Percentiles rank a stretch among this genome's conserved stretches.
Evolutionary conservation across 352 stramenopile genomes (phyloP).

Genomic region (Phytophthora aleatoria): DNA sequence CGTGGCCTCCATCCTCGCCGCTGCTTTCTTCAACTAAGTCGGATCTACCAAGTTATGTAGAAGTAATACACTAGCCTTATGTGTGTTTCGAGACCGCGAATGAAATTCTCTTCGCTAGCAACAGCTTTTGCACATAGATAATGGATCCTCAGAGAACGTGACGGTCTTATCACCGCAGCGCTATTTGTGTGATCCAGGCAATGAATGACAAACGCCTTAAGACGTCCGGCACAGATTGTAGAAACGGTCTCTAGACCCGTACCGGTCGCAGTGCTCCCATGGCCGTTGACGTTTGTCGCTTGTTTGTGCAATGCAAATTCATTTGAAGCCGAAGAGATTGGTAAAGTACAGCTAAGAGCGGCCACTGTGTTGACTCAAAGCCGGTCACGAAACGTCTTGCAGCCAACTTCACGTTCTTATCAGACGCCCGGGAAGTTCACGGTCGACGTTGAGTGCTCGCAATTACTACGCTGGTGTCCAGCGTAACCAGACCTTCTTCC

Average conservation of each 20-base stretch:
- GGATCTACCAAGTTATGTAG: slow-evolving; percentile 23
- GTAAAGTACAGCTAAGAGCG: background rate
- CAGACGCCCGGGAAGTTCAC: background rate
- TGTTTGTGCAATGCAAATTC: background rate
- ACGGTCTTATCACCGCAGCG: background rate
- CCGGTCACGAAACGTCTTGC: background rate
- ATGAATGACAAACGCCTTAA: background rate
- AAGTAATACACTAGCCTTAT: slow-evolving; percentile 32
- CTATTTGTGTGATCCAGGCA: background rate
- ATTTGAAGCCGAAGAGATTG: background rate
- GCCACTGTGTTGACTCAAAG: background rate
- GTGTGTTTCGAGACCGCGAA: slow-evolving; percentile 21
- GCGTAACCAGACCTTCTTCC: slow-evolving; percentile 15
- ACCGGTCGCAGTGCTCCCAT: background rate
- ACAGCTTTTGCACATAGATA: background rate
- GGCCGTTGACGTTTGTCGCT: slow-evolving; percentile 1
- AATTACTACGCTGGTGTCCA: slow-evolving; percentile 16
- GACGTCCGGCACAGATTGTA: background rate
- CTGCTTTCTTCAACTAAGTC: slow-evolving; percentile 40
- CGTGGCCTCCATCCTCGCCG: slow-evolving; percentile 33
- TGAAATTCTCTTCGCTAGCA: background rate
- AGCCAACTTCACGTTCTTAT: background rate
- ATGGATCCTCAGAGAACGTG: background rate
- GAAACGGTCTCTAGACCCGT: background rate
- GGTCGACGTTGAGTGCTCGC: background rate